phyloP scores from a whole-genome alignment of 1,139 yeast genomes.

The Pichia sp. region DNA sequence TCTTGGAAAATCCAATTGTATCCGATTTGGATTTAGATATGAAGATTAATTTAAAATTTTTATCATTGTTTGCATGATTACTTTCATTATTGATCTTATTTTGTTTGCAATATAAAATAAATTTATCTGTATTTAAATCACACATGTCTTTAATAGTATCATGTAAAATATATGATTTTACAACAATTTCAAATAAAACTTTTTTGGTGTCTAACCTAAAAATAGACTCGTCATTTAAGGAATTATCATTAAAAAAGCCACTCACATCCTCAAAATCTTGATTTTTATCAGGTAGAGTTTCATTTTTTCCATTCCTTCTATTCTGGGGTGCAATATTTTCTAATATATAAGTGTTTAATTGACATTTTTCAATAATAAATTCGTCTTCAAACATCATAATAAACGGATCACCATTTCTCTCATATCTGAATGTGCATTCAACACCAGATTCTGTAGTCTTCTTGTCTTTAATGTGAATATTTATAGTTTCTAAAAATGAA shows the following conservation, averaged over 20 bases:
- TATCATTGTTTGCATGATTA: constrained; percentile 13
- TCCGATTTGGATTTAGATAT: constrained; percentile 40
- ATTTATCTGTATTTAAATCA: constrained; percentile 55
- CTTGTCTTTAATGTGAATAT: constrained; percentile 30
- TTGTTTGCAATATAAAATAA: constrained; percentile 44
- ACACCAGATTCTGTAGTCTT: constrained; percentile 28
- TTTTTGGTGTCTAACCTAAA: constrained; percentile 45
- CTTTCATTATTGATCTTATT: background rate
- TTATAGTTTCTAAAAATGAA: constrained; percentile 42
- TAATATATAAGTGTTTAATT: constrained; percentile 54
- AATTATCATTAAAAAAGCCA: constrained; percentile 17
- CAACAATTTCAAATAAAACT: constrained; percentile 56
- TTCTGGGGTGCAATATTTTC: constrained; percentile 17
- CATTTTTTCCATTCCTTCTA: background rate
- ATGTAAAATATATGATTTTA: constrained; percentile 59
- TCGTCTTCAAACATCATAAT: constrained; percentile 67
- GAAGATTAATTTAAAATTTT: constrained; percentile 38
- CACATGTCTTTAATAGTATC: constrained; percentile 63
- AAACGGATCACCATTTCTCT: constrained; percentile 60
- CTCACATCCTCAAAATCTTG: constrained; percentile 13
- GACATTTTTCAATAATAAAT: constrained; percentile 62
- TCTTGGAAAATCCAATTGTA: constrained; percentile 57
- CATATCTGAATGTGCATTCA: constrained; percentile 43
- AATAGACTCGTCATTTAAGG: constrained; percentile 16
- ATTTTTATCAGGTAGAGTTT: background rate